Evolutionary conservation across 768 basidiomycete genomes (phyloP).

Genomic region (Leccinum incarnatum): DNA sequence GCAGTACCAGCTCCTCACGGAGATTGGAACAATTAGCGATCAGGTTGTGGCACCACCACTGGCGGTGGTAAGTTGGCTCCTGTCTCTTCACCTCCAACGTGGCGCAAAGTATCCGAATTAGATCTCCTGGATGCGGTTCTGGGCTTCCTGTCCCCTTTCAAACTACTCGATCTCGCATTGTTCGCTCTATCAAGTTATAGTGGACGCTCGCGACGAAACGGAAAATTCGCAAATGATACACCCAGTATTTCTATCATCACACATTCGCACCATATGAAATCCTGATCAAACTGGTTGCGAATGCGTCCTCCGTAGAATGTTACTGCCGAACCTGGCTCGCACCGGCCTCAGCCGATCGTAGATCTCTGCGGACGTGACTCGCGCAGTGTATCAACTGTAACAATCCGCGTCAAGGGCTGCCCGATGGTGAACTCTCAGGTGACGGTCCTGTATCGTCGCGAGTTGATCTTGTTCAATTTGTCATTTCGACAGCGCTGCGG

Average conservation of each 20-base stretch:
- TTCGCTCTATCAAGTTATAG: constrained; percentile 24
- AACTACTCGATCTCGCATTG: constrained; percentile 22
- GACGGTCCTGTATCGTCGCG: no score
- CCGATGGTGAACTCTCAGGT: neutral
- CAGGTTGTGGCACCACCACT: neutral
- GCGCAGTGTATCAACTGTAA: neutral
- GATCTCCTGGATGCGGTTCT: neutral
- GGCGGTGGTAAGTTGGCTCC: constrained; percentile 5
- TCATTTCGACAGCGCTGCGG: neutral
- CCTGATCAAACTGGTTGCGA: constrained; percentile 2
- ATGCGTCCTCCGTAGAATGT: constrained; percentile 1
- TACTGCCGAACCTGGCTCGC: neutral
- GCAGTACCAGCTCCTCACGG: constrained; percentile 2
- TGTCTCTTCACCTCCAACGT: constrained; percentile 8
- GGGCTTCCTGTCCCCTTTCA: constrained; percentile 9
- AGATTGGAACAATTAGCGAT: constrained; percentile 1
- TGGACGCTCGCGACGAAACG: neutral
- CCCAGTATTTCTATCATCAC: constrained; percentile 11
- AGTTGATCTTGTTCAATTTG: neutral
- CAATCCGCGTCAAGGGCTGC: neutral
- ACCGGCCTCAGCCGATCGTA: neutral
- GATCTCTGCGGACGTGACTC: constrained; percentile 10
- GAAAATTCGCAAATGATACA: constrained; percentile 6
- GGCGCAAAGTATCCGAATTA: constrained; percentile 6
- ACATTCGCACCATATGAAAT: neutral